phyloP scores from a whole-genome alignment of 2,329 filamentous ascomycete genomes.

The Clonostachys rosea region DNA sequence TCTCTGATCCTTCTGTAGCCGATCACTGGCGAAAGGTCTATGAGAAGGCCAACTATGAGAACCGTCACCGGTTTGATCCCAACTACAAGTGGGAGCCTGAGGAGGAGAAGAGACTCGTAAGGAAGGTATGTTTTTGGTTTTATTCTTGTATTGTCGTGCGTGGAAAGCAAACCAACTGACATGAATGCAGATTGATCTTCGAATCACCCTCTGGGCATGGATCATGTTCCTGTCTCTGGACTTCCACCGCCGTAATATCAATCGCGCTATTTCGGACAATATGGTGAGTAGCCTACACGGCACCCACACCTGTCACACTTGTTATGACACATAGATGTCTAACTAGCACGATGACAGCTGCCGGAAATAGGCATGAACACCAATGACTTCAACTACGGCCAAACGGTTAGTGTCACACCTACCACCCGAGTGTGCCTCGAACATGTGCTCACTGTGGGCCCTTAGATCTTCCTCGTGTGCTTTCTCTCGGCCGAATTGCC shows the following conservation, averaged over 20 bases:
- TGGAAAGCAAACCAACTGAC: neutral
- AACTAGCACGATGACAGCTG: constrained; percentile 12
- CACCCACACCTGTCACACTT: neutral
- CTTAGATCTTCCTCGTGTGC: constrained; percentile 32
- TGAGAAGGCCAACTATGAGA: constrained; percentile 48
- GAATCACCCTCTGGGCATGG: constrained; percentile 31
- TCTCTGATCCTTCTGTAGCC: constrained; percentile 39
- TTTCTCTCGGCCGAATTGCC: constrained; percentile 44
- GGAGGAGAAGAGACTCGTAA: constrained; percentile 39
- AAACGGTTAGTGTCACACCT: constrained; percentile 19
- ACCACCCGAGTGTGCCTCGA: neutral
- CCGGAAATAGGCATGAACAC: constrained; percentile 33
- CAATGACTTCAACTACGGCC: constrained; percentile 39
- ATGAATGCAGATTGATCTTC: constrained; percentile 39
- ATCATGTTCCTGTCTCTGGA: constrained; percentile 43
- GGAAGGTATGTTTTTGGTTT: constrained; percentile 26
- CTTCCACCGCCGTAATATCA: constrained; percentile 41
- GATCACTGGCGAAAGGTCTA: constrained; percentile 43
- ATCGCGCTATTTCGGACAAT: constrained; percentile 31
- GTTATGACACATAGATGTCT: neutral
- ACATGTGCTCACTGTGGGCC: constrained; percentile 1
- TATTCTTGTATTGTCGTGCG: neutral
- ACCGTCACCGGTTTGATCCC: constrained; percentile 46
- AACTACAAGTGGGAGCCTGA: constrained; percentile 34
- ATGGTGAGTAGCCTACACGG: constrained; percentile 15